These are phyloP conservation scores for Wallacemonas sp. DNA, from an alignment of 208 protist genomes.

Conservation along the genomic window DNA sequence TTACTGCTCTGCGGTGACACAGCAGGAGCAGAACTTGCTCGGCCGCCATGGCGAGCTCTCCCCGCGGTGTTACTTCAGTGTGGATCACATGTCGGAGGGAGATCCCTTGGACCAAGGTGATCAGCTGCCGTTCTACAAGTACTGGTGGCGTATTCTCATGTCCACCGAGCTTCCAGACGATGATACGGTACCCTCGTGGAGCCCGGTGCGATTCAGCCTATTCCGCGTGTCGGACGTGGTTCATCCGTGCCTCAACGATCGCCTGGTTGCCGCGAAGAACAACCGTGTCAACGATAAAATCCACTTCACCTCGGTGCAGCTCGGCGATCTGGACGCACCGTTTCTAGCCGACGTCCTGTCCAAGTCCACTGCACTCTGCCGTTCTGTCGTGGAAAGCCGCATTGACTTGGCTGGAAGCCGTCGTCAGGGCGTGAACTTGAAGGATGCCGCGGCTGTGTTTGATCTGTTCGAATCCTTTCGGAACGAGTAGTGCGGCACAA, in stretches of 20 bases:
- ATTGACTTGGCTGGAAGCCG: conserved; percentile 49
- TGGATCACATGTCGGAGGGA: conserved; percentile 21
- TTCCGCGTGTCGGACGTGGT: conserved; percentile 64
- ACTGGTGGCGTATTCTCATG: conserved; percentile 38
- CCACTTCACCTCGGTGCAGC: conserved; percentile 18
- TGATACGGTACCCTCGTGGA: conserved; percentile 11
- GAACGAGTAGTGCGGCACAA: conserved; percentile 30
- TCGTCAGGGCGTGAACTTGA: conserved; percentile 44
- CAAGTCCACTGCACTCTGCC: conserved; percentile 50
- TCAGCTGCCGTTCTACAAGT: conserved; percentile 21
- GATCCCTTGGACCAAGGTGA: conserved; percentile 15
- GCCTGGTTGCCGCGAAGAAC: conserved; percentile 51
- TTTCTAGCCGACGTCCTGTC: conserved; percentile 48
- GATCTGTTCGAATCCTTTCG: conserved; percentile 42
- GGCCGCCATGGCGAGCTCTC: conserved; percentile 30
- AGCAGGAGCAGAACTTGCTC: conserved; percentile 55
- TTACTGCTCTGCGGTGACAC: conserved; percentile 47
- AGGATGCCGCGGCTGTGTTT: conserved; percentile 43
- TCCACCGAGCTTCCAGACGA: conserved; percentile 41
- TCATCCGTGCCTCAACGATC: conserved; percentile 55
- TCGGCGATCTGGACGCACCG: conserved; percentile 47
- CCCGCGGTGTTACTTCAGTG: conserved; percentile 39
- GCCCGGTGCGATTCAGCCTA: conserved; percentile 51
- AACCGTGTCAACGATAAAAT: conserved; percentile 38
- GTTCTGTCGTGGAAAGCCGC: conserved; percentile 52